Percentiles rank a stretch among this genome's conserved stretches.
Conservation (phyloP, 2,329 filamentous ascomycete species). For the Sporothrix pallida region DNA sequence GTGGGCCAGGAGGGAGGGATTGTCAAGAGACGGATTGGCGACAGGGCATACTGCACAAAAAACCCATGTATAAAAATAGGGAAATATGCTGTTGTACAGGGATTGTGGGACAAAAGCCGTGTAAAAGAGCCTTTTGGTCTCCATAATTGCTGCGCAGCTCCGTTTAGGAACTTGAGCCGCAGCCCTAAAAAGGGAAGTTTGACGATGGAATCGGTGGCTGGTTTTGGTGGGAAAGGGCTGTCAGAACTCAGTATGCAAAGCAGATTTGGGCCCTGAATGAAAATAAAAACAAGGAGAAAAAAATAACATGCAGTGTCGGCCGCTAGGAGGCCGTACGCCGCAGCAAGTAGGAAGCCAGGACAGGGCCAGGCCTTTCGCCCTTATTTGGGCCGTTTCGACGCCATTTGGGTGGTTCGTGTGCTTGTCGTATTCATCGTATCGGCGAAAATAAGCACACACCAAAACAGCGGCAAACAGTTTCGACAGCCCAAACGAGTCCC, state of each 20-base stretch:
- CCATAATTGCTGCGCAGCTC: constrained; percentile 22
- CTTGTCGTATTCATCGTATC: constrained; percentile 28
- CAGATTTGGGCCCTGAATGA: no score
- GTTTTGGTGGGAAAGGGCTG: background rate
- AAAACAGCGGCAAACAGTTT: background rate
- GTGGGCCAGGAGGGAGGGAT: background rate
- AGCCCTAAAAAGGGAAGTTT: background rate
- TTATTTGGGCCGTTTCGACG: background rate
- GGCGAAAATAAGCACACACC: constrained; percentile 19
- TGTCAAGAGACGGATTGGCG: no score
- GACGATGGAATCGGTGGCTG: background rate
- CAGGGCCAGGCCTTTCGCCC: background rate
- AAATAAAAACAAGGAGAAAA: no score
- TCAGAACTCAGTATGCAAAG: background rate
- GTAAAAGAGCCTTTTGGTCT: background rate
- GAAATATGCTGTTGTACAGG: background rate
- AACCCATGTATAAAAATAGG: constrained; percentile 1
- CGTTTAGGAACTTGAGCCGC: background rate
- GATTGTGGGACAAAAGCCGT: background rate
- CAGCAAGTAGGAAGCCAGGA: background rate
- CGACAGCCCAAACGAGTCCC: background rate
- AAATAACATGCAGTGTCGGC: background rate
- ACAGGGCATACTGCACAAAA: background rate
- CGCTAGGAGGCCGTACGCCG: background rate
- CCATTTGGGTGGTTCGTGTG: background rate